phyloP scores from a whole-genome alignment of 495 filamentous ascomycete genomes.

The Neurospora hispaniola region DNA sequence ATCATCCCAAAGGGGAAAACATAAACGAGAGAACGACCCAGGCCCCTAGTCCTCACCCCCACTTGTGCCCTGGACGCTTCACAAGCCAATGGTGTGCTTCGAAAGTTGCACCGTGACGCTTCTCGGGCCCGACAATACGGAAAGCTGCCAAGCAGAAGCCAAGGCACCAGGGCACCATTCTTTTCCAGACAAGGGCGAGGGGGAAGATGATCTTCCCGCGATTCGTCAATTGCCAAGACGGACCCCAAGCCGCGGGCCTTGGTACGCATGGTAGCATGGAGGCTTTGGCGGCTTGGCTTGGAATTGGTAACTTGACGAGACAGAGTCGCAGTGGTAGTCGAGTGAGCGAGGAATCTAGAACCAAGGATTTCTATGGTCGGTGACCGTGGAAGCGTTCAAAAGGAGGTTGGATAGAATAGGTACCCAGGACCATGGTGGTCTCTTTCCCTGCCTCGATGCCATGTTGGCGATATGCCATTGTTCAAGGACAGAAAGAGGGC shows the following conservation, averaged over 20 bases:
- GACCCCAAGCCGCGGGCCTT: background rate
- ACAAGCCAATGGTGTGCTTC: background rate
- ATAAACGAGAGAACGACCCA: background rate
- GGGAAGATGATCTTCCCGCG: background rate
- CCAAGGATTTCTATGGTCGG: background rate
- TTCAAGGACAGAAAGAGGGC: background rate
- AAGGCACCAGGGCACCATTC: background rate
- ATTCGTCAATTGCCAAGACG: background rate
- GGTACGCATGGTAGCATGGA: background rate
- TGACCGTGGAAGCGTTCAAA: background rate
- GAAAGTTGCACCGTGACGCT: background rate
- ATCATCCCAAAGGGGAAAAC: background rate
- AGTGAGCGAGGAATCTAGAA: background rate
- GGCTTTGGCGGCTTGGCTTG: background rate
- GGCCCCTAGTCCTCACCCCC: background rate
- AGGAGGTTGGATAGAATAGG: background rate
- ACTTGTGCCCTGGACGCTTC: background rate
- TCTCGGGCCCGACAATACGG: background rate
- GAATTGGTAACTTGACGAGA: background rate
- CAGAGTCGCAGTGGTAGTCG: background rate
- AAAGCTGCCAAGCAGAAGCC: background rate
- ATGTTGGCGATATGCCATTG: background rate
- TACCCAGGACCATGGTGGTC: background rate
- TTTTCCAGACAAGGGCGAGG: background rate
- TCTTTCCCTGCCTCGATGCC: background rate